Evolutionary conservation across 2,329 filamentous ascomycete species (phyloP).

Genomic region (Cryphonectria naterciae): DNA sequence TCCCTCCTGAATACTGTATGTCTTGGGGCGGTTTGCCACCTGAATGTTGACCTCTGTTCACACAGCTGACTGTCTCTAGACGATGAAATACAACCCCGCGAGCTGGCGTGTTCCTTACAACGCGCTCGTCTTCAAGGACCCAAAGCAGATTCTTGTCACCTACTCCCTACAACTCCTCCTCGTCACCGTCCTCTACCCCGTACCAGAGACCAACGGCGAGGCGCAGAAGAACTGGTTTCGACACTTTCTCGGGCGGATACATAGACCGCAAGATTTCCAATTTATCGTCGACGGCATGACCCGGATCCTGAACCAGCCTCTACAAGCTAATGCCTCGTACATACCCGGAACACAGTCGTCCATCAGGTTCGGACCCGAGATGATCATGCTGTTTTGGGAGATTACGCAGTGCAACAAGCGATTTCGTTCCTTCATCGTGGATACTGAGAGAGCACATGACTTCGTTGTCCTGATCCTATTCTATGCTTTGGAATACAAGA

Average conservation of each 20-base stretch:
- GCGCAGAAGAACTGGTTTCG: slow-evolving; percentile 89
- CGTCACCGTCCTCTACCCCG: slow-evolving; percentile 81
- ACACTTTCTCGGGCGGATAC: slow-evolving; percentile 86
- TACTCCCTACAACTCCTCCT: slow-evolving; percentile 92
- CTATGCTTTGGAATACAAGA: slow-evolving; percentile 88
- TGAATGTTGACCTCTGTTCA: background rate
- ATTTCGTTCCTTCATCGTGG: slow-evolving; percentile 95
- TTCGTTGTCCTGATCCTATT: slow-evolving; percentile 90
- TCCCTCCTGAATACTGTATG: slow-evolving; percentile 88
- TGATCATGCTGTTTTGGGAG: slow-evolving; percentile 98
- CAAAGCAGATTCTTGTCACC: slow-evolving; percentile 86
- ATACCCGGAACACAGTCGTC: slow-evolving; percentile 82
- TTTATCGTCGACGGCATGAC: slow-evolving; percentile 96
- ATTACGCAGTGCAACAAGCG: slow-evolving; percentile 95
- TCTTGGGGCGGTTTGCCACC: background rate
- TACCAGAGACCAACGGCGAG: slow-evolving; percentile 72
- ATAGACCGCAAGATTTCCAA: slow-evolving; percentile 95
- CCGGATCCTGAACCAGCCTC: slow-evolving; percentile 86
- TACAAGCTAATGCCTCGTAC: slow-evolving; percentile 87
- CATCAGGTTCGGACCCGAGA: slow-evolving; percentile 88
- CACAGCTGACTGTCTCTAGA: slow-evolving; percentile 52
- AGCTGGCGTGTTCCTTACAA: slow-evolving; percentile 95
- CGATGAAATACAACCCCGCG: slow-evolving; percentile 93
- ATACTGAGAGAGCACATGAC: slow-evolving; percentile 90
- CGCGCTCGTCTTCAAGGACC: slow-evolving; percentile 86